Base-by-base conservation (phyloP, 495 filamentous ascomycete species). In the Cercophora sp. region DNA sequence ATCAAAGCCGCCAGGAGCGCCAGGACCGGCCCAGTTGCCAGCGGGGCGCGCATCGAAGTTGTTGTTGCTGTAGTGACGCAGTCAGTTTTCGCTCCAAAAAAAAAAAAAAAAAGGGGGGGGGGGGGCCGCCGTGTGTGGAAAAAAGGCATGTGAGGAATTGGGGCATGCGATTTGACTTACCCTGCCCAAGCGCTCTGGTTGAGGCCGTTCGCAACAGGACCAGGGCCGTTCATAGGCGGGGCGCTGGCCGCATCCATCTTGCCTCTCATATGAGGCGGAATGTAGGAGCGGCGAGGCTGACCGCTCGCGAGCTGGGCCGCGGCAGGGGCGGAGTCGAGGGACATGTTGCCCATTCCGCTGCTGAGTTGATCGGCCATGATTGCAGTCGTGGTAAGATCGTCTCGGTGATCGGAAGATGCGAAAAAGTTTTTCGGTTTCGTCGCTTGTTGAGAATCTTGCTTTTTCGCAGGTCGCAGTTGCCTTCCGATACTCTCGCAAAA, bases 331-430 rank as follows among this genome's bases (percentile, higher is more conserved):
- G 51, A 52, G 41, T 63, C 80, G 59, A 96, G 77, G 68, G 78
- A 86, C 64, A 96, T 78, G 68, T 86, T 85, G 70, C 81, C 83
- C 87, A 96, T 91, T 70, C 81, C 83, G 85, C 95, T 88, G 70
- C 91, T 89, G 59, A 98, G 83, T 75, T 94, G 85, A 71, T 96
- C 91, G 71, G 93, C 92, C 93, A 97, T 97, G 60, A 66, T 76
- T 65, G 57, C 49, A 24, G 27, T 59, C 11, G 47, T 25, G 25
- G 10, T 20, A 19, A 29, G 42, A 39, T n/a, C n/a, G n/a, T n/a
- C n/a, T n/a, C n/a, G n/a, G n/a, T n/a, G n/a, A n/a, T n/a, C n/a
- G n/a, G n/a, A n/a, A n/a, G n/a, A n/a, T n/a, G n/a, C n/a, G n/a
- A n/a, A n/a, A n/a, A n/a, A n/a, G n/a, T n/a, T n/a, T n/a, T n/a